phyloP scores from a whole-genome alignment of 768 basidiomycete species.

The Melanogaster broomeanus region DNA sequence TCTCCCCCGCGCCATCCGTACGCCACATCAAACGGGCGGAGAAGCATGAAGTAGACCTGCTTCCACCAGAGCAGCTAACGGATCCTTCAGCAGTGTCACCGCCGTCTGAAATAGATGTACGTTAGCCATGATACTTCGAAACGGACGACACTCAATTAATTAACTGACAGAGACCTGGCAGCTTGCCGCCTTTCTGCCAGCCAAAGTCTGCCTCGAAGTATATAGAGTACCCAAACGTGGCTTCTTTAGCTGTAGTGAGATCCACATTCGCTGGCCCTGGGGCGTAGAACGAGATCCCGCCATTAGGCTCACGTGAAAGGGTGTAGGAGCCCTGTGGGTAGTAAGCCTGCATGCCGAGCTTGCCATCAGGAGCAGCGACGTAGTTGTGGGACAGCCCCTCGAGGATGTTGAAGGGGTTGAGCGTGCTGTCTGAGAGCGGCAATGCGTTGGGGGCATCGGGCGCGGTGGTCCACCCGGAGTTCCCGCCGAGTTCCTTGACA shows the following conservation, averaged over 20 bases:
- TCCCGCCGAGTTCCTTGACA: conserved; percentile 21
- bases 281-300: conserved; percentile 74
- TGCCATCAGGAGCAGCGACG: conserved; percentile 50
- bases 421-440: conserved; percentile 45
- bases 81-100: conserved; percentile 51
- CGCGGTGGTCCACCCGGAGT: conserved; percentile 50
- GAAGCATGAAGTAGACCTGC: conserved; percentile 58
- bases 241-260: conserved; percentile 63
- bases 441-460: conserved; percentile 35
- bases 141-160: background rate
- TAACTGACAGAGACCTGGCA: conserved; percentile 69
- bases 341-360: conserved; percentile 49
- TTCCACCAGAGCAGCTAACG: conserved; percentile 63
- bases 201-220: conserved; percentile 63
- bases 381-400: conserved; percentile 41
- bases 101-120: conserved; percentile 43
- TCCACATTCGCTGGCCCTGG: conserved; percentile 54
- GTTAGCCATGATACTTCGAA: conserved; percentile 1
- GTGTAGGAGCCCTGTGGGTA: conserved; percentile 62
- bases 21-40: conserved; percentile 75
- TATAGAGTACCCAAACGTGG: conserved; percentile 61
- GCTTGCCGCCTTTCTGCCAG: conserved; percentile 70
- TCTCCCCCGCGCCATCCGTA: conserved; percentile 55
- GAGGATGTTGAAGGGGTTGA: conserved; percentile 44
- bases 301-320: conserved; percentile 44